Evolutionary conservation across 2,329 filamentous ascomycete genomes (phyloP).

Genomic region (Phaeomoniella chlamydospora): DNA sequence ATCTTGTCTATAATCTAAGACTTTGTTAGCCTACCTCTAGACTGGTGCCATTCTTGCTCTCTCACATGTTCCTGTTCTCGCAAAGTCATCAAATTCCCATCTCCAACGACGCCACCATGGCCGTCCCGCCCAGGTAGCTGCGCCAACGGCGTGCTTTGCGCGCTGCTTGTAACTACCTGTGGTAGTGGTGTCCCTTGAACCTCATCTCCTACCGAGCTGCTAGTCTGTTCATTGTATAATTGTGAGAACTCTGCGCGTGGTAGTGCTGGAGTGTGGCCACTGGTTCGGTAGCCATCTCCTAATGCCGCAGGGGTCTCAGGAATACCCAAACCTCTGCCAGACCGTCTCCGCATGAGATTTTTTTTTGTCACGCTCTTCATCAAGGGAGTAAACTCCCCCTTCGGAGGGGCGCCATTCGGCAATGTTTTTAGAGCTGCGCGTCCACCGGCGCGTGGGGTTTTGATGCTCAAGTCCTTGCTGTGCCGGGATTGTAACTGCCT

Average conservation of each 20-base stretch:
- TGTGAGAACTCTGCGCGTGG: constrained; percentile 58
- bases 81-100: constrained; percentile 80
- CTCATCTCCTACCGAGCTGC: constrained; percentile 47
- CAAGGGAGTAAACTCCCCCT: constrained; percentile 82
- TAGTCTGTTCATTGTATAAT: constrained; percentile 49
- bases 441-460: constrained; percentile 61
- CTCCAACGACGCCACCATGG: constrained; percentile 56
- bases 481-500: constrained; percentile 57
- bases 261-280: constrained; percentile 60
- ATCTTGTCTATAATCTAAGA: constrained; percentile 79
- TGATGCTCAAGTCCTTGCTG: constrained; percentile 39
- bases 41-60: too few species aligned
- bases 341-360: constrained; percentile 40
- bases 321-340: constrained; percentile 45
- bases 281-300: constrained; percentile 46
- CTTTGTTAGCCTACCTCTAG: too few species aligned
- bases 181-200: constrained; percentile 60
- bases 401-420: constrained; percentile 38
- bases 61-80: constrained; percentile 82
- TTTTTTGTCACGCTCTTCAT: constrained; percentile 67
- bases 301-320: constrained; percentile 56
- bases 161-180: constrained; percentile 63
- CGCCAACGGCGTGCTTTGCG: constrained; percentile 67
- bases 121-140: constrained; percentile 49
- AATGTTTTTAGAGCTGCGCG: constrained; percentile 56